These are phyloP conservation scores for Teratosphaeria epicoccoides DNA, from an alignment of 2,329 filamentous ascomycete species.

Conservation along the genomic window DNA sequence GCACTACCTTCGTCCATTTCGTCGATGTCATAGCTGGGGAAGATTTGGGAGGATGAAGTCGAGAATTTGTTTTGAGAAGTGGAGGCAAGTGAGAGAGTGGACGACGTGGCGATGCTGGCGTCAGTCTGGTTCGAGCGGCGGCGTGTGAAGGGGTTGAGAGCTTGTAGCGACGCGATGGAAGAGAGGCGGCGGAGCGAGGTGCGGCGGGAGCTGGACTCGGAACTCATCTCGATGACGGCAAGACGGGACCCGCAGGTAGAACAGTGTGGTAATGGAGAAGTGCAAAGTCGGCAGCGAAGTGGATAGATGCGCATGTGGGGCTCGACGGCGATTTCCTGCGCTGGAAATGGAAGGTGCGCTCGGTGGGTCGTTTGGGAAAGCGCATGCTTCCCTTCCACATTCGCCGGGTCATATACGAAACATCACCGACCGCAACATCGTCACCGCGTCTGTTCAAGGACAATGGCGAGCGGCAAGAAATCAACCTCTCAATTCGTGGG, in stretches of 20 bases:
- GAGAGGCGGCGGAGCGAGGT: constrained; percentile 21
- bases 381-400: too few relatives aligned
- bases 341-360: background rate
- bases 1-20: constrained; percentile 1
- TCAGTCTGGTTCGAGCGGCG: constrained; percentile 21
- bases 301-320: background rate
- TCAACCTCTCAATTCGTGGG: too few relatives aligned
- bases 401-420: too few relatives aligned
- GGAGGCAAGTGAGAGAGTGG: constrained; percentile 9
- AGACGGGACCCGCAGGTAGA: background rate
- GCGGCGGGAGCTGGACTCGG: constrained; percentile 10
- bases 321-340: background rate
- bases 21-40: constrained; percentile 6
- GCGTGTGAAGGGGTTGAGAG: constrained; percentile 25
- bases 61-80: constrained; percentile 2
- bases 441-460: too few relatives aligned
- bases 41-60: constrained; percentile 3
- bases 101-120: constrained; percentile 17
- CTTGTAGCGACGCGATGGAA: constrained; percentile 25
- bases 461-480: too few relatives aligned
- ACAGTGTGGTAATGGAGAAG: background rate
- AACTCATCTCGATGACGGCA: constrained; percentile 2
- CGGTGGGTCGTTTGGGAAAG: too few relatives aligned
- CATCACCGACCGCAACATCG: too few relatives aligned
- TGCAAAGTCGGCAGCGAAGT: background rate